phyloP scores from a whole-genome alignment of 2,329 filamentous ascomycete species.

The Lachnellula subtilissima region DNA sequence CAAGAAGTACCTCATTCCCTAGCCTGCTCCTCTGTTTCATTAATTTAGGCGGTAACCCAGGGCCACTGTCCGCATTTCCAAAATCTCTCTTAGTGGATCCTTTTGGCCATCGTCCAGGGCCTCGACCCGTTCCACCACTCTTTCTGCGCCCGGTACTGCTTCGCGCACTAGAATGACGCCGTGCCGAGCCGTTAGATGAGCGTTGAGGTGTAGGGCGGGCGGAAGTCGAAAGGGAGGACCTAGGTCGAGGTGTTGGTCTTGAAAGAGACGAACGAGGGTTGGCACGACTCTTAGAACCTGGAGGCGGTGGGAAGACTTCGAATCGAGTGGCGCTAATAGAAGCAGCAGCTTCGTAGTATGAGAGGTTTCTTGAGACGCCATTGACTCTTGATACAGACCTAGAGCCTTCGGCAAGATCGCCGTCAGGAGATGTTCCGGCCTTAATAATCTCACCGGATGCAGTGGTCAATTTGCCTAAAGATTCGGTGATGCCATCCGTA shows the following conservation, averaged over 20 bases:
- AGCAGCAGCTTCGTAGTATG: constrained; percentile 27
- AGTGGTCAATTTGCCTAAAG: constrained; percentile 27
- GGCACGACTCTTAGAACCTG: constrained; percentile 41
- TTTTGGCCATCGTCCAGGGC: constrained; percentile 62
- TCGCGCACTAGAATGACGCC: constrained; percentile 19
- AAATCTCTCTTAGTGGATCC: constrained; percentile 66
- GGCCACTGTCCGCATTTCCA: constrained; percentile 60
- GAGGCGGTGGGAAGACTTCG: constrained; percentile 70
- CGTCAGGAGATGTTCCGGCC: constrained; percentile 13
- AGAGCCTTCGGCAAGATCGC: constrained; percentile 12
- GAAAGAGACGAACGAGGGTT: constrained; percentile 25
- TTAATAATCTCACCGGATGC: constrained; percentile 16
- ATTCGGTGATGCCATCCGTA: constrained; percentile 22
- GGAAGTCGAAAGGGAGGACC: constrained; percentile 17
- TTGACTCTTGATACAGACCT: constrained; percentile 20
- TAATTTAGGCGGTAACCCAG: constrained; percentile 52
- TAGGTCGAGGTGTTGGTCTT: constrained; percentile 19
- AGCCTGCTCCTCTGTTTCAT: constrained; percentile 28
- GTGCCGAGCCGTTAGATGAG: constrained; percentile 22
- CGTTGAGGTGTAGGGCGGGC: constrained; percentile 20
- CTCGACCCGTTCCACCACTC: constrained; percentile 58
- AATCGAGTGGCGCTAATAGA: constrained; percentile 66
- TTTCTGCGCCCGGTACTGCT: constrained; percentile 46
- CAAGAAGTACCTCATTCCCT: constrained; percentile 30
- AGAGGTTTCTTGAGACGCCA: constrained; percentile 20